Base-by-base conservation (phyloP, 139 green algal genomes). In the Cymbomonas tetramitiformis region DNA sequence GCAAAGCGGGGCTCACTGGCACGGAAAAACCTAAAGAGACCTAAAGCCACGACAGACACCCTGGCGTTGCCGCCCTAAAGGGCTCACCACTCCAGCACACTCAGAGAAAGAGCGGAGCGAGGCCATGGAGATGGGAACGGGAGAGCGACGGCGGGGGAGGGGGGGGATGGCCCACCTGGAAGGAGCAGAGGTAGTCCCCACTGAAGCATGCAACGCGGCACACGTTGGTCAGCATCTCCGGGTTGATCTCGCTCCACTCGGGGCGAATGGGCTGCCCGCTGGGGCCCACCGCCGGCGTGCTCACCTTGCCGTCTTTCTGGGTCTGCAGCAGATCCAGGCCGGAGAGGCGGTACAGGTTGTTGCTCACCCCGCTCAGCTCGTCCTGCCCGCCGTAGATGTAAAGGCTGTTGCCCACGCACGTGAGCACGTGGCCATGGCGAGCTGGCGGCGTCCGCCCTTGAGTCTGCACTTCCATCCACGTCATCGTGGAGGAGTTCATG, bases 351-450 rank as follows among this genome's bases (percentile, higher is more conserved):
- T 57, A 56, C 15, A 57, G 30, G 26, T 6, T n/a, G 39, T 46
- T 31, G 12, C 44, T 21, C 4, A 30, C 51, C 3, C 75, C 83
- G 6, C 80, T 80, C 26, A 91, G 64, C 58, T 87, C 80, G 39
- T 88, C 78, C 31, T 74, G 58, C 8, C 84, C 84, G 0, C 84
- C 84, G 52, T 80, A 86, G 12, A 86, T 56, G 71, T 84, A 83
- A 26, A 88, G 58, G 54, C 74, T 68, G 19, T 46, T 55, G 31
- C 81, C 49, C 10, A 83, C 46, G 26, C 49, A 41, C 4, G 3
- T 53, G 34, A 82, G 62, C 12, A 67, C 40, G 64, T 89, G 81
- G 19, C 61, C 51, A 60, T 86, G 72, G 32, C 78, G 71, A 18
- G 82, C 72, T 6, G 82, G 75, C 7, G 80, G 82, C 30, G 65